Evolutionary conservation across 1,284 basidiomycete species (phyloP).

Genomic region (Amanita bisporigera): DNA sequence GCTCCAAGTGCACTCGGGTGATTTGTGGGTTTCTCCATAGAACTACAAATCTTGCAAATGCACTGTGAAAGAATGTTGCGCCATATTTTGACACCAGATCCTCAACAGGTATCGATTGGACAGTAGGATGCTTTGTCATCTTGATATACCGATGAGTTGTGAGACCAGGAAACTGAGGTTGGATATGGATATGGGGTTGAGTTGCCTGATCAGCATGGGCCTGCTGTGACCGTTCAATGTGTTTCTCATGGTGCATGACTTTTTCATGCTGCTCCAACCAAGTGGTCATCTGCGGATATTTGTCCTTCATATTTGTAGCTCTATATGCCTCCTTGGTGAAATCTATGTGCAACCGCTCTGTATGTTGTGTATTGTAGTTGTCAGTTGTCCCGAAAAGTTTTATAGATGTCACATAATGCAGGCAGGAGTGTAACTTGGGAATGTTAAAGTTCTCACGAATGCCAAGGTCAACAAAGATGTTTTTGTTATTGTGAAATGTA

Average conservation of each 20-base stretch:
- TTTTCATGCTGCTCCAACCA: background rate
- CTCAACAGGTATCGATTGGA: background rate
- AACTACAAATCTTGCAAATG: slow-evolving; percentile 20
- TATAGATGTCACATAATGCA: background rate
- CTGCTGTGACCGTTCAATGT: background rate
- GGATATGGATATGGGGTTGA: background rate
- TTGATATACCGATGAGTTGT: background rate
- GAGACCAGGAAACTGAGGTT: background rate
- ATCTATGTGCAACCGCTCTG: background rate
- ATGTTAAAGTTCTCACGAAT: slow-evolving; percentile 4
- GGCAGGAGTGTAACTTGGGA: background rate
- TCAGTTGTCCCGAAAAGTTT: slow-evolving; percentile 19
- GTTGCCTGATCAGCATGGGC: no score
- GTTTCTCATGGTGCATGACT: background rate
- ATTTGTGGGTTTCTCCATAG: slow-evolving; percentile 18
- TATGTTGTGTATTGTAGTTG: background rate
- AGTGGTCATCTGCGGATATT: background rate
- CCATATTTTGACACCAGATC: background rate
- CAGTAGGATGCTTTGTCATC: background rate
- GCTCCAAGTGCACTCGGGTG: slow-evolving; percentile 19
- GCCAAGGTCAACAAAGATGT: slow-evolving; percentile 1
- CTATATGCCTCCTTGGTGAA: background rate
- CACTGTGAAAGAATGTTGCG: background rate
- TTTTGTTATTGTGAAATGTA: background rate
- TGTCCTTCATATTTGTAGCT: background rate